phyloP scores from a whole-genome alignment of 352 stramenopile genomes.

The Globisporangium orthogonon region DNA sequence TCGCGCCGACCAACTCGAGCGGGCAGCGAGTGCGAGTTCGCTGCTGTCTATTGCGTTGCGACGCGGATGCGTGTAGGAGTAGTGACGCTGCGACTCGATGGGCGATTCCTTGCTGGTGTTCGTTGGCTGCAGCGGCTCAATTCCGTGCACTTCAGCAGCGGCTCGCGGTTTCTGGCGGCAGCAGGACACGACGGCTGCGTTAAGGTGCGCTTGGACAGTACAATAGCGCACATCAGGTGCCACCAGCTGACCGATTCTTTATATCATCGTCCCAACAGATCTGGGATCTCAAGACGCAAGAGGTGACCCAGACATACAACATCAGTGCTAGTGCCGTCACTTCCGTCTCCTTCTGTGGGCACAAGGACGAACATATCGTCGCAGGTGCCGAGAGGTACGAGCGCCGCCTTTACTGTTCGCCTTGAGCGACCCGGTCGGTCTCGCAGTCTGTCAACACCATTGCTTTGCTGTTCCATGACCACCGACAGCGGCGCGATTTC shows the following conservation, averaged over 20 bases:
- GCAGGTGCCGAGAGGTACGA: slow-evolving; percentile 54
- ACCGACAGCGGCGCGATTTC: slow-evolving; percentile 46
- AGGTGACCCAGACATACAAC: slow-evolving; percentile 57
- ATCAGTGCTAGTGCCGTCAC: slow-evolving; percentile 58
- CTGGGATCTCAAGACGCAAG: slow-evolving; percentile 74
- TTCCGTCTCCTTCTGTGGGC: slow-evolving; percentile 57
- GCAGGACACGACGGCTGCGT: slow-evolving; percentile 50
- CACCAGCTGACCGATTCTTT: not conserved
- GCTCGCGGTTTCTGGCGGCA: slow-evolving; percentile 60
- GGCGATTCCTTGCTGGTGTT: not conserved
- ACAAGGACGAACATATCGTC: slow-evolving; percentile 71
- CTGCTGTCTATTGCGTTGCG: not conserved
- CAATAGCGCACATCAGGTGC: too few relatives aligned
- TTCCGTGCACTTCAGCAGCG: slow-evolving; percentile 60
- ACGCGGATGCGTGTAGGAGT: not conserved
- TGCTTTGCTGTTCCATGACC: not conserved
- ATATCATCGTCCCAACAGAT: slow-evolving; percentile 16
- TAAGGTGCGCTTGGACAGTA: slow-evolving; percentile 17
- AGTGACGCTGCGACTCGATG: not conserved
- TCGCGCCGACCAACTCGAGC: slow-evolving; percentile 34
- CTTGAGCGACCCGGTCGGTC: not conserved
- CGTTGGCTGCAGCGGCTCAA: slow-evolving; percentile 36
- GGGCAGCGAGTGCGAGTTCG: slow-evolving; percentile 27
- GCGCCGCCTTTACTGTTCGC: not conserved
- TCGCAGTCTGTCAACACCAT: not conserved